Percentiles rank a stretch among this genome's conserved stretches.
Conservation (phyloP, 2,329 filamentous ascomycete species). For the Paracorniculantispora psalliotae region DNA sequence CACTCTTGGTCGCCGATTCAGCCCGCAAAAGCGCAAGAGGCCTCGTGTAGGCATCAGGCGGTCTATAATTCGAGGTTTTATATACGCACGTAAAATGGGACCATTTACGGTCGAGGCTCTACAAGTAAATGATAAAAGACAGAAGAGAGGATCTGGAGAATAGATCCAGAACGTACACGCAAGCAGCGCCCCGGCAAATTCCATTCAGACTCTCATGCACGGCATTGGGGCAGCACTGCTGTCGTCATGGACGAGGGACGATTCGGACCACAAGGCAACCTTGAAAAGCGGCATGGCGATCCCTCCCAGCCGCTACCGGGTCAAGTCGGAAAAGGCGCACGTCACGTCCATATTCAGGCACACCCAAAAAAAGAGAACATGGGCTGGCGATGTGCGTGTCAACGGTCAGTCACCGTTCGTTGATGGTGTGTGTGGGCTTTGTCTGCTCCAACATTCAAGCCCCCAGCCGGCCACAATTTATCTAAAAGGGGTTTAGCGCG, state of each 20-base stretch:
- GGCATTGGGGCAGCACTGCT: neutral
- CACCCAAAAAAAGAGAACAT: neutral
- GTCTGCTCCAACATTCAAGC: no score
- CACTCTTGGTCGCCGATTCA: no score
- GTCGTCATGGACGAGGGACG: constrained; percentile 4
- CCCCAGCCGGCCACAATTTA: no score
- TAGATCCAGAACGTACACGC: no score
- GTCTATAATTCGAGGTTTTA: neutral
- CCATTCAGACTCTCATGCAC: neutral
- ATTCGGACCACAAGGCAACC: neutral
- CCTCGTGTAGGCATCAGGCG: neutral
- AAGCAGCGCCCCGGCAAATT: no score
- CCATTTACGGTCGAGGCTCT: neutral
- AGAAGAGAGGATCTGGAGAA: neutral
- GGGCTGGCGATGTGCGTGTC: neutral
- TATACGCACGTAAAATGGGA: neutral
- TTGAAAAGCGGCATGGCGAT: neutral
- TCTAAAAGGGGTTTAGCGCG: neutral
- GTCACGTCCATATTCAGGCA: no score
- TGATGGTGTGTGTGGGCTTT: neutral
- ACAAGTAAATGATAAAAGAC: neutral
- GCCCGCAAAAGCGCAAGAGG: no score
- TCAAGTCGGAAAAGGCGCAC: constrained; percentile 6
- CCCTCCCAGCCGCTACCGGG: constrained; percentile 6
- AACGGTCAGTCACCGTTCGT: neutral